These are phyloP conservation scores for Perilla frutescens DNA, from an alignment of 257 asterid species.

Conservation along the genomic window DNA sequence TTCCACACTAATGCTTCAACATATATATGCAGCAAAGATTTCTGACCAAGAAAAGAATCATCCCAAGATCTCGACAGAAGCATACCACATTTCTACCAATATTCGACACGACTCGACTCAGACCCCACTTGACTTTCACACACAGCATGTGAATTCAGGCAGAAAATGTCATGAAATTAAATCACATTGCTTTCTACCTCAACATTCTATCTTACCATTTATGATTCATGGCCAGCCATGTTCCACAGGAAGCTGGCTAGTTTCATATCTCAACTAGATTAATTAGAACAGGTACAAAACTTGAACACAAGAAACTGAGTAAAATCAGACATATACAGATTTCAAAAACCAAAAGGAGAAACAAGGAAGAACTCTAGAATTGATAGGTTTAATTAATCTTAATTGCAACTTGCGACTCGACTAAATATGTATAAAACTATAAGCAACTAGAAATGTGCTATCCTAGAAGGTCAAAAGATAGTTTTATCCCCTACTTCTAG, in stretches of 20 bases:
- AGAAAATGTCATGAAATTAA: background rate
- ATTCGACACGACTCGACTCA: background rate
- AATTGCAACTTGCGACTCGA: slow-evolving; percentile 27
- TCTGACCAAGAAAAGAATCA: background rate
- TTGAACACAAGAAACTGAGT: background rate
- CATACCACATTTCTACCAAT: background rate
- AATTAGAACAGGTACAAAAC: background rate
- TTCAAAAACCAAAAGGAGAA: background rate
- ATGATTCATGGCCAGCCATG: background rate
- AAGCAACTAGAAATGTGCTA: slow-evolving; percentile 45
- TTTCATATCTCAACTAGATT: background rate
- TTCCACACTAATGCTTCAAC: slow-evolving; percentile 6
- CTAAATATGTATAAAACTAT: slow-evolving; percentile 46
- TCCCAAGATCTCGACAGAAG: background rate
- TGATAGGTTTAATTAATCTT: slow-evolving; percentile 35
- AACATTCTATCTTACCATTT: background rate
- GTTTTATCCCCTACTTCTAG: slow-evolving; percentile 41
- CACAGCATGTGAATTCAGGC: background rate
- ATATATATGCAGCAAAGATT: slow-evolving; percentile 4
- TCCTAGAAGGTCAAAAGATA: slow-evolving; percentile 38
- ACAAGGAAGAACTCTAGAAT: slow-evolving; percentile 1
- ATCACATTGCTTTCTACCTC: background rate
- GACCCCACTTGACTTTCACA: background rate
- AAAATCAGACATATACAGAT: slow-evolving; percentile 11
- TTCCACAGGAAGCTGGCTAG: slow-evolving; percentile 2